Evolutionary conservation across 1,284 basidiomycete species (phyloP), one percentile per base, ranked within the genome.

Genomic region (Stereum hirsutum): DNA sequence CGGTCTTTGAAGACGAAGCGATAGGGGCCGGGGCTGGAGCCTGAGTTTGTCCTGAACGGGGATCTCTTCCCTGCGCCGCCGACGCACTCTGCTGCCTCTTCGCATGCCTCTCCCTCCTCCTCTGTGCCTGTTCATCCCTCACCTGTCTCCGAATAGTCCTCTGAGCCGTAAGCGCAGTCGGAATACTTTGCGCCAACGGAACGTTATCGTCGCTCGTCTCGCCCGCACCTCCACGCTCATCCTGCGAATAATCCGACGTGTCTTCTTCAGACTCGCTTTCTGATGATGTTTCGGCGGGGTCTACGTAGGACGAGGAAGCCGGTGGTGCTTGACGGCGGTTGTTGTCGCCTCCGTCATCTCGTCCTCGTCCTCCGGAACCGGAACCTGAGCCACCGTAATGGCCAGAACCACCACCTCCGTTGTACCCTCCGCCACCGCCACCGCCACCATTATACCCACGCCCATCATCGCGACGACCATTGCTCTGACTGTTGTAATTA

Each of bases 161-260:
- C 55, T 91, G 88, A 11, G 86, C 88, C 5, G 66, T 73, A 45
- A 91, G 61, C 3, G 88, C 88, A 1, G 75, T 78, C 7, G 88
- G 88, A 38, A 89, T 86, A 25, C 79, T 70, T 49, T 77, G 77
- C 2, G 85, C 88, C 12, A 91, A 69, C 0, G 88, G 88, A 2
- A 88, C 66, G 52, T 90, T 79, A 54, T 89, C 83, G 44, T 78
- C 77, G 11, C 31, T 49, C 5, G 63, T 47, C 45, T 32, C 26
- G n/a, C 27, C 19, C 27, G n/a, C n/a, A n/a, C n/a, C n/a, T n/a
- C n/a, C n/a, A n/a, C n/a, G n/a, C n/a, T n/a, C n/a, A n/a, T n/a
- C n/a, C n/a, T n/a, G n/a, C n/a, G n/a, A n/a, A n/a, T n/a, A n/a
- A n/a, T n/a, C n/a, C n/a, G n/a, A n/a, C n/a, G n/a, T n/a, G n/a